phyloP scores from a whole-genome alignment of 2,329 filamentous ascomycete species.

The Acrocalymma vagum region DNA sequence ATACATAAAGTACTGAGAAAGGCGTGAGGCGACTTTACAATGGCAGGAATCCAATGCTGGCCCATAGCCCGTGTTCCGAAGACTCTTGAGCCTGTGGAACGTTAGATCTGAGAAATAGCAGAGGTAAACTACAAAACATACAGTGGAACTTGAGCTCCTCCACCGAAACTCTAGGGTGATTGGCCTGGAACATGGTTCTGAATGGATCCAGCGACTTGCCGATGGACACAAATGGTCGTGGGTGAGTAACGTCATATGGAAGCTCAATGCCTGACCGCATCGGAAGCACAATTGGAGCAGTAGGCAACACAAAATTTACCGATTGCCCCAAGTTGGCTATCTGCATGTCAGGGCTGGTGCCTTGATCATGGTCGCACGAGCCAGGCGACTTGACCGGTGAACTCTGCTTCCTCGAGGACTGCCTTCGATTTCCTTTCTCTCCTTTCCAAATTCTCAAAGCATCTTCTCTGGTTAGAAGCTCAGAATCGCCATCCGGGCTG shows the following conservation, averaged over 20 bases:
- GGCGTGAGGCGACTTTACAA: constrained; percentile 41
- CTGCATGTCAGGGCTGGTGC: constrained; percentile 10
- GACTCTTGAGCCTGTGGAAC: constrained; percentile 23
- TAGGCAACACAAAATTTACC: constrained; percentile 22
- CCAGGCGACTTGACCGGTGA: constrained; percentile 13
- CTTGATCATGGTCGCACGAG: constrained; percentile 5
- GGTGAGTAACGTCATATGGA: constrained; percentile 24
- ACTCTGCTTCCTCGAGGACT: constrained; percentile 5
- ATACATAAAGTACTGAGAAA: constrained; percentile 49
- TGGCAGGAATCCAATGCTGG: constrained; percentile 42
- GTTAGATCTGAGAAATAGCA: constrained; percentile 8
- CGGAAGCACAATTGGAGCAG: constrained; percentile 31
- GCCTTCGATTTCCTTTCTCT: constrained; percentile 2
- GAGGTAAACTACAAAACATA: constrained; percentile 12
- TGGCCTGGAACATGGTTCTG: constrained; percentile 41
- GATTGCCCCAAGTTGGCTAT: constrained; percentile 11
- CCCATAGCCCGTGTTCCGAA: constrained; percentile 46
- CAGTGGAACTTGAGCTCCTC: constrained; percentile 46
- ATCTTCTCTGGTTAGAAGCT: too few relatives aligned
- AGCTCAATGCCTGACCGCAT: constrained; percentile 17
- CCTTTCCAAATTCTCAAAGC: constrained; percentile 12
- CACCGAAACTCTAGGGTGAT: constrained; percentile 36
- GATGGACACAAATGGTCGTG: constrained; percentile 33
- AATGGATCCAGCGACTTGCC: constrained; percentile 46
- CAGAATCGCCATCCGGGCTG: constrained; percentile 18